phyloP scores from a whole-genome alignment of 1,284 basidiomycete species.

The Trichosporon coremiiforme region DNA sequence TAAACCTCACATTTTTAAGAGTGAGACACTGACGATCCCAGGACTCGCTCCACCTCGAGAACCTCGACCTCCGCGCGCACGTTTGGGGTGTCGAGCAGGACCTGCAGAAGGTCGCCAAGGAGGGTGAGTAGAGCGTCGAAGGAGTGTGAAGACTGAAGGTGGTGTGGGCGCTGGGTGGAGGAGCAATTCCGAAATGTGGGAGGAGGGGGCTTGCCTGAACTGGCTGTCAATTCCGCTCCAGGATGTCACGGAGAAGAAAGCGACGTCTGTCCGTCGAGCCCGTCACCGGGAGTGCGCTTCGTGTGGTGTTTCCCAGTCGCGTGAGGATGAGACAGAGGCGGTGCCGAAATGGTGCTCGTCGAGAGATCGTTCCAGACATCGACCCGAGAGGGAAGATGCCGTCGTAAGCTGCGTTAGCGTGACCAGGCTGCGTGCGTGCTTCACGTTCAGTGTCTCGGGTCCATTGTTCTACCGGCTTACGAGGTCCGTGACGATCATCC shows the following conservation, averaged over 20 bases:
- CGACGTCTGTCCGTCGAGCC: background rate
- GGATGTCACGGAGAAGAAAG: too few species aligned
- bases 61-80: slow-evolving; percentile 55
- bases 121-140: slow-evolving; percentile 41
- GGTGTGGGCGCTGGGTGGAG: too few species aligned
- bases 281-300: background rate
- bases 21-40: slow-evolving; percentile 30
- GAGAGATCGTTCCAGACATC: background rate
- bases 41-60: slow-evolving; percentile 57
- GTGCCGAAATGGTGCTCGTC: background rate
- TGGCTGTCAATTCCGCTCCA: background rate
- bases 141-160: background rate
- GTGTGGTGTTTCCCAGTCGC: background rate
- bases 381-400: background rate
- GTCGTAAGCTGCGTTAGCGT: background rate
- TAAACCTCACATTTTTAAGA: too few species aligned
- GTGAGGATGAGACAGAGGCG: slow-evolving; percentile 1
- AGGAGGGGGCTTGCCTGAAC: background rate
- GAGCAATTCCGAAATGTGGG: background rate
- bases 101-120: slow-evolving; percentile 52
- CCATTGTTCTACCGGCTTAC: background rate
- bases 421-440: too few species aligned
- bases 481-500: background rate
- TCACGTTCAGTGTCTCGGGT: too few species aligned
- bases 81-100: slow-evolving; percentile 58